Evolutionary conservation across 495 filamentous ascomycete genomes (phyloP).

Genomic region (Amorphotheca resinae): DNA sequence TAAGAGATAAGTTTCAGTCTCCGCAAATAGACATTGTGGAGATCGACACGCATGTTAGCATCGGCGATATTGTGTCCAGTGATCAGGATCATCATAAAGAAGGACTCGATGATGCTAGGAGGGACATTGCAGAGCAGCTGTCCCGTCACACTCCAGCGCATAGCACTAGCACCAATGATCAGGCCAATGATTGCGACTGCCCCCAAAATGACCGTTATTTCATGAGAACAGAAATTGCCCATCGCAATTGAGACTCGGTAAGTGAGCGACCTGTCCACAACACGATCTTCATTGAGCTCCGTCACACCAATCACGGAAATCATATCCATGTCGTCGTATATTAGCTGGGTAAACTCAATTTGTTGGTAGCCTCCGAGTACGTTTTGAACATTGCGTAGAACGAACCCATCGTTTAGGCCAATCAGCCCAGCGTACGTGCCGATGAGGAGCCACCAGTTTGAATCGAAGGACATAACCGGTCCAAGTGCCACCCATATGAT

Average conservation of each 20-base stretch:
- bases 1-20: constrained; percentile 10
- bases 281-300: constrained; percentile 10
- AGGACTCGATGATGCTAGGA: constrained; percentile 29
- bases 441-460: constrained; percentile 31
- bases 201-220: constrained; percentile 22
- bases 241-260: constrained; percentile 20
- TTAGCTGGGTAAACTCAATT: constrained; percentile 13
- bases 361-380: constrained; percentile 18
- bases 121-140: constrained; percentile 32
- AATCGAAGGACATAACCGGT: constrained; percentile 21
- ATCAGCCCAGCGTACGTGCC: constrained; percentile 31
- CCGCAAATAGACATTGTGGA: constrained; percentile 9
- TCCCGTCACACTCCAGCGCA: constrained; percentile 28
- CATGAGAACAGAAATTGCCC: constrained; percentile 23
- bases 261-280: constrained; percentile 15
- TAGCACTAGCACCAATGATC: constrained; percentile 24
- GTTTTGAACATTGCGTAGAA: constrained; percentile 29
- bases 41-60: constrained; percentile 16
- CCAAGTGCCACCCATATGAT: constrained; percentile 25
- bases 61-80: constrained; percentile 28
- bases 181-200: constrained; percentile 23
- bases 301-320: constrained; percentile 12
- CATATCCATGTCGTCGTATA: constrained; percentile 13
- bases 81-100: constrained; percentile 31
- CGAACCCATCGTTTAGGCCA: constrained; percentile 29